phyloP scores from a whole-genome alignment of 1,284 basidiomycete genomes.

The Cryptococcus sp. region DNA sequence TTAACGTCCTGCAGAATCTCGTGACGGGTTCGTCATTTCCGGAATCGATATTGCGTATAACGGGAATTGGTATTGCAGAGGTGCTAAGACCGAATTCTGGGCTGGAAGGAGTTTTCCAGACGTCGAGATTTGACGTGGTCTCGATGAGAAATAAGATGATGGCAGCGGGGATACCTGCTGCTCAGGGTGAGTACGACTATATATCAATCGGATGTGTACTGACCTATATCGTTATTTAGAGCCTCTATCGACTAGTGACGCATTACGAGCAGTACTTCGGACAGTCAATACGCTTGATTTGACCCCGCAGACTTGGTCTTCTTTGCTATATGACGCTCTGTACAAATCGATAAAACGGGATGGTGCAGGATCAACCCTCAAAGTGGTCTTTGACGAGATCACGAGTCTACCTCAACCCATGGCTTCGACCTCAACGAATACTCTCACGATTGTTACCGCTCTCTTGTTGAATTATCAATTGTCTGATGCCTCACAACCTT shows the following conservation, averaged over 20 bases:
- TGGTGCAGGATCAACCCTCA: background rate
- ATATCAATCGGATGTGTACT: background rate
- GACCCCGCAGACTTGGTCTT: constrained; percentile 6
- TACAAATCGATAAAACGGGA: background rate
- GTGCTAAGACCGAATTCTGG: constrained; percentile 28
- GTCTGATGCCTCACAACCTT: background rate
- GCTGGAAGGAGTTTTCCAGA: constrained; percentile 30
- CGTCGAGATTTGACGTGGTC: constrained; percentile 30
- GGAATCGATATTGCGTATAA: constrained; percentile 29
- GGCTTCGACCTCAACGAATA: background rate
- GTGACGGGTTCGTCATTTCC: constrained; percentile 37
- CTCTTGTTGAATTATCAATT: background rate
- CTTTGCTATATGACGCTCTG: constrained; percentile 4
- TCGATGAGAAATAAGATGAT: constrained; percentile 24
- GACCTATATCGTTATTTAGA: background rate
- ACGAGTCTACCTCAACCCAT: background rate
- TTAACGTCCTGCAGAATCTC: constrained; percentile 42
- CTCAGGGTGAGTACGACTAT: constrained; percentile 3
- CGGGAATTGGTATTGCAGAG: constrained; percentile 17
- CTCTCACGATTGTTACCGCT: background rate
- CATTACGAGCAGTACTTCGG: background rate
- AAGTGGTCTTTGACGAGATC: background rate
- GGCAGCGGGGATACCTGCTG: constrained; percentile 8
- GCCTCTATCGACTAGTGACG: background rate
- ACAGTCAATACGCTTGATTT: constrained; percentile 4